phyloP scores from a whole-genome alignment of 495 filamentous ascomycete species.

The Sabuloglossum arenarium region DNA sequence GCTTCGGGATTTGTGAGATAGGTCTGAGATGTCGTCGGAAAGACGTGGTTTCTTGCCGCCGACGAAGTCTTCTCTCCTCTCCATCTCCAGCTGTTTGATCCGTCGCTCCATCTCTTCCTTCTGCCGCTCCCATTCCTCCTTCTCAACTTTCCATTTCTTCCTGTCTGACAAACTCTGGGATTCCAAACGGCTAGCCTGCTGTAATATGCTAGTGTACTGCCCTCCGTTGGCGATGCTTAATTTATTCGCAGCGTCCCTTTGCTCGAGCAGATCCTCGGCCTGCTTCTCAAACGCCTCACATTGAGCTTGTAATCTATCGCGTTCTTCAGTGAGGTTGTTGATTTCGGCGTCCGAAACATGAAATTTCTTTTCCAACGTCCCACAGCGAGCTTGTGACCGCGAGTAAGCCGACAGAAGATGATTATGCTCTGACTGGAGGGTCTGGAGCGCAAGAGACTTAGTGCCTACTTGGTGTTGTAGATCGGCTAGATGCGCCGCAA shows the following conservation, averaged over 20 bases:
- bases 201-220: slow-evolving; percentile 27
- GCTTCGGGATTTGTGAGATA: background rate
- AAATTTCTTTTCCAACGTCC: slow-evolving; percentile 25
- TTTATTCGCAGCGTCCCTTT: slow-evolving; percentile 19
- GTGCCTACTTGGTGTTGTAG: slow-evolving; percentile 28
- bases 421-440: slow-evolving; percentile 25
- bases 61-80: background rate
- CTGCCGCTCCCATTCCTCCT: slow-evolving; percentile 15
- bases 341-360: slow-evolving; percentile 25
- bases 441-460: slow-evolving; percentile 25
- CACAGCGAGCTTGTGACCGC: slow-evolving; percentile 21
- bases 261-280: slow-evolving; percentile 20
- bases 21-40: background rate
- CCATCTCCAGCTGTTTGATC: background rate
- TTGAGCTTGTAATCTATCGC: slow-evolving; percentile 19
- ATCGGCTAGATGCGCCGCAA: slow-evolving; percentile 22
- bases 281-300: slow-evolving; percentile 19
- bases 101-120: slow-evolving; percentile 6
- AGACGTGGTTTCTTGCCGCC: background rate
- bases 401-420: slow-evolving; percentile 23
- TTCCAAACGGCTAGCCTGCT: slow-evolving; percentile 22
- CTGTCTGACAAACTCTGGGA: slow-evolving; percentile 18
- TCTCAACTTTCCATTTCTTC: slow-evolving; percentile 20
- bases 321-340: slow-evolving; percentile 24
- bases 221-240: slow-evolving; percentile 17